phyloP scores from a whole-genome alignment of 352 stramenopile species.

The Phytophthora capsici region DNA sequence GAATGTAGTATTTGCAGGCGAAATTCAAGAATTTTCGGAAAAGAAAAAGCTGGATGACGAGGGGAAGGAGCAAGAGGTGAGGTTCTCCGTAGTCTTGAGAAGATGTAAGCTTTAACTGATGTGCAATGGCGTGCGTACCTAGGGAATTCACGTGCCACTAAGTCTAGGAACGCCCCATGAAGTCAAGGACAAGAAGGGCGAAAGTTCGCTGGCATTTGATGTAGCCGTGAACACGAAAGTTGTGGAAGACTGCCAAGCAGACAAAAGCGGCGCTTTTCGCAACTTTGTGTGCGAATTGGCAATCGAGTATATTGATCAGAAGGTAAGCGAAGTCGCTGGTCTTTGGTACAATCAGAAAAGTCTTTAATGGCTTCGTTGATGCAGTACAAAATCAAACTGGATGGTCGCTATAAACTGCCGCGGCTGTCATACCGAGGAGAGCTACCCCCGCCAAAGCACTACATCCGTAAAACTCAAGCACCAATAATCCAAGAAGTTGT shows the following conservation, averaged over 20 bases:
- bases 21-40: slow-evolving; percentile 83
- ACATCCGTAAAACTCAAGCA: slow-evolving; percentile 74
- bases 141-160: slow-evolving; percentile 81
- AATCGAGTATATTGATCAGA: slow-evolving; percentile 85
- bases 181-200: slow-evolving; percentile 78
- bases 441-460: slow-evolving; percentile 75
- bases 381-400: slow-evolving; percentile 84
- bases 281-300: slow-evolving; percentile 87
- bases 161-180: slow-evolving; percentile 74
- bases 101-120: background rate
- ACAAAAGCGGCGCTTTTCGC: slow-evolving; percentile 74
- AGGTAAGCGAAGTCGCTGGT: slow-evolving; percentile 37
- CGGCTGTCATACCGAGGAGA: slow-evolving; percentile 68
- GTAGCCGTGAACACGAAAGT: slow-evolving; percentile 84
- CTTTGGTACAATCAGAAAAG: background rate
- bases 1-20: slow-evolving; percentile 71
- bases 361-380: background rate
- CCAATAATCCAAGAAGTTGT: slow-evolving; percentile 80
- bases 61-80: slow-evolving; percentile 77
- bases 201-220: slow-evolving; percentile 69
- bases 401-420: slow-evolving; percentile 80
- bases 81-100: background rate
- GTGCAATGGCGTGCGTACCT: background rate
- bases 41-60: slow-evolving; percentile 80
- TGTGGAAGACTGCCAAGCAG: slow-evolving; percentile 62